A percentile compares a stretch with the other conserved stretches of the same genome.
phyloP scores from a whole-genome alignment of 129 eudicot species.

The Lactuca sativa region DNA sequence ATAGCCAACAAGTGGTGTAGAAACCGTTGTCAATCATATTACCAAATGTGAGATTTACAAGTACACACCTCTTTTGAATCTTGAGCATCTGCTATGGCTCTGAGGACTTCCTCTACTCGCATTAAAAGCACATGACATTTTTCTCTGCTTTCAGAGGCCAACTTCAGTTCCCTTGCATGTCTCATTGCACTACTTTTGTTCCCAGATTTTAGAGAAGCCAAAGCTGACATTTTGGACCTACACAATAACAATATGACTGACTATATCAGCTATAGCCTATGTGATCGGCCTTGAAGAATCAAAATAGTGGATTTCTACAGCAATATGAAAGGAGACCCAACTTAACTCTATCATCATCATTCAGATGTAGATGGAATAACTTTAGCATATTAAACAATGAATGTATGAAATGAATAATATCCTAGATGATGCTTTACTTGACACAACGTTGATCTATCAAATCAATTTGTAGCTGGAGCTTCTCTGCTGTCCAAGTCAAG shows the following conservation, averaged over 20 bases:
- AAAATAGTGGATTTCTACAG: background rate
- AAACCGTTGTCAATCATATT: background rate
- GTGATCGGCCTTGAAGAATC: background rate
- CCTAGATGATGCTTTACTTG: conserved; percentile 45
- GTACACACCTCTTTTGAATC: conserved; percentile 69
- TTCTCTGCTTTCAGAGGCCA: conserved; percentile 63
- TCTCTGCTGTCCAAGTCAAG: conserved; percentile 74
- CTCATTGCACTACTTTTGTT: conserved; percentile 59
- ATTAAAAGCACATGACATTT: conserved; percentile 51
- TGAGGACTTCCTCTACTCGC: conserved; percentile 81
- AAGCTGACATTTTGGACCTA: conserved; percentile 60
- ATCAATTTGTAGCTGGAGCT: conserved; percentile 74
- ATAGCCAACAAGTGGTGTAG: background rate
- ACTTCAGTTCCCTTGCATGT: conserved; percentile 67
- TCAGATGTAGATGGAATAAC: too few relatives aligned
- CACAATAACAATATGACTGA: conserved; percentile 4
- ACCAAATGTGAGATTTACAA: conserved; percentile 10
- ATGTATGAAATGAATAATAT: too few relatives aligned
- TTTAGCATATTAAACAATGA: background rate
- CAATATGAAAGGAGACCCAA: too few relatives aligned
- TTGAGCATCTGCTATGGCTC: conserved; percentile 68
- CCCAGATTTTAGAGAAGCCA: conserved; percentile 61
- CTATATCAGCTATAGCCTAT: too few relatives aligned
- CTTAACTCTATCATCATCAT: too few relatives aligned
- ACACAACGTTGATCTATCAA: conserved; percentile 61